Base-by-base conservation (phyloP, 2,329 filamentous ascomycete species). In the Fusarium clavum region DNA sequence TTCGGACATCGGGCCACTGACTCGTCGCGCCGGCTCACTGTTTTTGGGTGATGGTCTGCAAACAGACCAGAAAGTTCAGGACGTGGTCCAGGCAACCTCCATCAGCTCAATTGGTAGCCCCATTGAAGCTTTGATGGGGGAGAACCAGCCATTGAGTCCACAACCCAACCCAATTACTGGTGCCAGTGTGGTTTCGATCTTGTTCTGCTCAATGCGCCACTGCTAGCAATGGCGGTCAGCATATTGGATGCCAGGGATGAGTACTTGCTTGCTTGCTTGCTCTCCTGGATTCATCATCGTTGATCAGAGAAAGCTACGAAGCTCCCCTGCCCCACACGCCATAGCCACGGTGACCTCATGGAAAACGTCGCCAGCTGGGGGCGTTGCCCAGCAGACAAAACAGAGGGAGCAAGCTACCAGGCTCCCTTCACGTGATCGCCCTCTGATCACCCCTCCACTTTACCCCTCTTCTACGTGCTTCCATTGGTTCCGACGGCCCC, bases 381-480 rank as follows among this genome's bases (percentile, higher is more conserved):
- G 34, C 18, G 49, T 27, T 53, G 34, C 49, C 20, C 24, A 53
- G n/a, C 61, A 57, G 56, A 53, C 48, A 66, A 66, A 67, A 57
- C 20, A 66, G 45, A 13, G 34, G 53, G 65, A 54, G 47, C 57
- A 57, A 61, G 73, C 70, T 74, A 66, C 51, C 54, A 41, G 57
- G 56, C 52, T 67, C 51, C 32, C 40, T 56, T 64, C 78, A 80
- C 77, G 78, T 80, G 78, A 80, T 64, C 32, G 57, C 34, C 30
- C 48, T 53, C 61, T 46, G 47, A 64, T 69, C 67, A 67, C 59
- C 40, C 61, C 61, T 47, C 71, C 64, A 52, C 67, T 49, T 32
- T 55, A 58, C 25, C 48, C 49, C 38, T 51, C 20, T 57, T 40
- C 53, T 14, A 22, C 44, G 24, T 10, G 8, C 22, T 57, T 57